Percentiles rank a stretch among this genome's conserved stretches.
Conservation (phyloP, 73 alveolate species). For the Urostyla sp. region DNA sequence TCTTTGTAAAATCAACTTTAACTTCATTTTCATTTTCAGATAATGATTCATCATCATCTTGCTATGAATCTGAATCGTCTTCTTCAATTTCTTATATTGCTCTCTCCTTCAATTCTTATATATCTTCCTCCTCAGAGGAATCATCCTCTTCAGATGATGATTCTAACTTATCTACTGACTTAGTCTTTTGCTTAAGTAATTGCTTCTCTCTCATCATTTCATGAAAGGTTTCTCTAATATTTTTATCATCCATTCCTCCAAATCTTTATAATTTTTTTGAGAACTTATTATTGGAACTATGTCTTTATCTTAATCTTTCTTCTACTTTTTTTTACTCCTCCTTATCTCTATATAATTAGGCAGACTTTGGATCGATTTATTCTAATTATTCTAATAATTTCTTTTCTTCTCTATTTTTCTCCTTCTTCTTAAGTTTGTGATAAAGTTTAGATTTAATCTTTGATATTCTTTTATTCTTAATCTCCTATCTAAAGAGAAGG, state of each 20-base stretch:
- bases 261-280: constrained; percentile 65
- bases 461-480: constrained; percentile 73
- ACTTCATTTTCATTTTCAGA: constrained; percentile 43
- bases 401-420: constrained; percentile 64
- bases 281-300: constrained; percentile 63
- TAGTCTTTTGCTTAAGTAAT: constrained; percentile 58
- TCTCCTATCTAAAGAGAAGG: constrained; percentile 73
- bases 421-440: constrained; percentile 78
- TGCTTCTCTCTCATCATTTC: constrained; percentile 65
- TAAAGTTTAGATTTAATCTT: constrained; percentile 77
- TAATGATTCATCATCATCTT: constrained; percentile 52
- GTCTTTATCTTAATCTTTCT: constrained; percentile 73
- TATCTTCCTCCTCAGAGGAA: constrained; percentile 45
- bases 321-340: constrained; percentile 69
- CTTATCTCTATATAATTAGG: constrained; percentile 61
- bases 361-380: constrained; percentile 70
- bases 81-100: constrained; percentile 61
- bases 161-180: constrained; percentile 27
- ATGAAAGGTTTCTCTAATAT: constrained; percentile 43
- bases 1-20: constrained; percentile 25
- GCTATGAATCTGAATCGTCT: constrained; percentile 59
- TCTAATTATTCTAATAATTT: constrained; percentile 68
- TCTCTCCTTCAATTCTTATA: constrained; percentile 30
- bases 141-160: constrained; percentile 21
- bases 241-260: constrained; percentile 58